A percentile compares a stretch with the other conserved stretches of the same genome.
phyloP scores from a whole-genome alignment of 371 early-diverging fungal genomes.

The Syncephalastrum monosporum region DNA sequence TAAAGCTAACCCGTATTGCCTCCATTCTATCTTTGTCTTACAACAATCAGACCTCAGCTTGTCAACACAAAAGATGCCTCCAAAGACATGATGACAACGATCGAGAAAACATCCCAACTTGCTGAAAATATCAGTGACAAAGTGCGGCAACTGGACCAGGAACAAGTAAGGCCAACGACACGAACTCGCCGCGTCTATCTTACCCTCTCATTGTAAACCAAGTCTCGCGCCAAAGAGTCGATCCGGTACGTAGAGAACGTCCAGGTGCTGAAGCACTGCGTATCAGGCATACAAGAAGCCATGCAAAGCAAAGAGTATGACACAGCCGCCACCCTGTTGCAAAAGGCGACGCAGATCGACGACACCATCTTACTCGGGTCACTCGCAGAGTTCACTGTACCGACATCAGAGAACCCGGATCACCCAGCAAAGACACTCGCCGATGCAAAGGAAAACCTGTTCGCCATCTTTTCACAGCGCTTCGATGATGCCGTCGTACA shows the following conservation, averaged over 20 bases:
- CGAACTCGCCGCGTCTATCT: not conserved
- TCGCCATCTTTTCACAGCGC: constrained; percentile 66
- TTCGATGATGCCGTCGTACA: constrained; percentile 80
- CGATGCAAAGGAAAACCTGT: constrained; percentile 60
- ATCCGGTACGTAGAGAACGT: constrained; percentile 72
- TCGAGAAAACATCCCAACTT: constrained; percentile 66
- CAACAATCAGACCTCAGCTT: constrained; percentile 59
- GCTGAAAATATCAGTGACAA: constrained; percentile 82
- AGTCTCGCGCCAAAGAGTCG: constrained; percentile 70
- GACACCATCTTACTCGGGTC: constrained; percentile 65
- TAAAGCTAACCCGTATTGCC: constrained; percentile 12
- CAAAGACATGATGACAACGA: constrained; percentile 53
- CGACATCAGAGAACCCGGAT: constrained; percentile 63
- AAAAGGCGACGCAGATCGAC: constrained; percentile 66
- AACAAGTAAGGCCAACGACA: constrained; percentile 46
- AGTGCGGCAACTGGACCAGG: constrained; percentile 80
- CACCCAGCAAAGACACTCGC: constrained; percentile 64
- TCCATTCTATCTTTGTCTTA: constrained; percentile 4
- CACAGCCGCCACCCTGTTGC: constrained; percentile 68
- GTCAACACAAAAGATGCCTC: constrained; percentile 51
- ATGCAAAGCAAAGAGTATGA: constrained; percentile 74
- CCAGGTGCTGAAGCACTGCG: constrained; percentile 74
- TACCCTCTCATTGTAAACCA: not conserved
- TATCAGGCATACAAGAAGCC: constrained; percentile 71
- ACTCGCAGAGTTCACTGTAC: constrained; percentile 69